Evolutionary conservation across 2,329 filamentous ascomycete genomes (phyloP).

Genomic region (Colletotrichum sublineola): DNA sequence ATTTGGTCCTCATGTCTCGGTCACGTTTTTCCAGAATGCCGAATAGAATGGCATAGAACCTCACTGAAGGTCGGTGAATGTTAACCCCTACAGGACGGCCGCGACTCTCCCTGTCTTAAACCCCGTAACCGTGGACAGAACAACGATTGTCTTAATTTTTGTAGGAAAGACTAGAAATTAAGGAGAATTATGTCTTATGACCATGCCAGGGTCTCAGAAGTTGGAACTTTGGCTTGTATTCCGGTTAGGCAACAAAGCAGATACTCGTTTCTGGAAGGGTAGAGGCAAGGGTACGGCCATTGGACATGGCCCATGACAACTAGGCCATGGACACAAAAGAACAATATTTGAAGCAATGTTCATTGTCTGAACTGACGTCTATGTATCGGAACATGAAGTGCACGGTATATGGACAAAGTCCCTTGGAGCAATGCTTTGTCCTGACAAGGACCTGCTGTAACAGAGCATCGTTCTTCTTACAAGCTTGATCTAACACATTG

Average conservation of each 20-base stretch:
- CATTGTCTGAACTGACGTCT: background rate
- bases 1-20: no score
- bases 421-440: background rate
- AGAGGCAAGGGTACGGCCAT: background rate
- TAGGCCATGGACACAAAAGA: background rate
- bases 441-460: background rate
- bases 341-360: background rate
- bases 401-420: no score
- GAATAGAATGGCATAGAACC: no score
- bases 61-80: background rate
- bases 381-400: no score
- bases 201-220: background rate
- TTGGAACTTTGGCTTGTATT: background rate
- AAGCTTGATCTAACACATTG: background rate
- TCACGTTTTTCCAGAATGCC: background rate
- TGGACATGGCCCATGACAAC: no score
- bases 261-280: background rate
- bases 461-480: background rate
- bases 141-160: background rate
- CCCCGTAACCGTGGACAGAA: background rate
- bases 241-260: background rate
- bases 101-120: background rate
- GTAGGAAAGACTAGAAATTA: background rate
- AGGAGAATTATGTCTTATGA: background rate
- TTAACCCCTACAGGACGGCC: background rate